Percentiles rank a stretch among this genome's conserved stretches.
phyloP scores from a whole-genome alignment of 257 asterid species.

The Asclepias syriaca region DNA sequence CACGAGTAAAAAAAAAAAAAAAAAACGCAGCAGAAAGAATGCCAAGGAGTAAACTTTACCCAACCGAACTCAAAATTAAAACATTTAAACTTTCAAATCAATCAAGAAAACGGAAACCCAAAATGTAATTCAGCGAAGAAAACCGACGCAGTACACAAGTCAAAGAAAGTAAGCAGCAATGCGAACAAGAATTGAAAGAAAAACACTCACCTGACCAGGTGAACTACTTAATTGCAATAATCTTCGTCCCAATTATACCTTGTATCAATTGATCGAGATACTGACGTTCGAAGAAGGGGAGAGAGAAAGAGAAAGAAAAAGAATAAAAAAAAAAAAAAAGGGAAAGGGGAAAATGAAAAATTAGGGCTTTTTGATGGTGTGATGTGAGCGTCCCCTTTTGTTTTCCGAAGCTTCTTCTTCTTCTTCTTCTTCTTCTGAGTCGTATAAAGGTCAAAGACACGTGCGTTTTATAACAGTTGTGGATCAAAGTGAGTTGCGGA shows the following conservation, averaged over 20 bases:
- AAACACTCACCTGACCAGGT: constrained; percentile 29
- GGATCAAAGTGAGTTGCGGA: neutral
- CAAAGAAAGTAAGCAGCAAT: constrained; percentile 11
- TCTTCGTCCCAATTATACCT: neutral
- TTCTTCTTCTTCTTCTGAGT: constrained; percentile 22
- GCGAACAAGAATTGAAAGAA: constrained; percentile 10
- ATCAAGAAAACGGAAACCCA: constrained; percentile 19
- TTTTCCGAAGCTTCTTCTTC: constrained; percentile 35
- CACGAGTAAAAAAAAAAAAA: neutral
- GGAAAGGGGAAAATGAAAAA: neutral
- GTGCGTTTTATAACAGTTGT: constrained; percentile 21
- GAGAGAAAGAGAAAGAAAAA: neutral
- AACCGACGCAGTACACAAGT: constrained; percentile 1
- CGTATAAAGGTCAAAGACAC: constrained; percentile 39
- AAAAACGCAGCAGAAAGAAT: neutral
- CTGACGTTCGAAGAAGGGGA: constrained; percentile 11
- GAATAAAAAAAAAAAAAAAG: neutral
- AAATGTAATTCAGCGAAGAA: constrained; percentile 8
- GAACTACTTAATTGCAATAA: constrained; percentile 12
- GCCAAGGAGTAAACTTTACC: constrained; percentile 17
- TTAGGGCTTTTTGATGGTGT: constrained; percentile 31
- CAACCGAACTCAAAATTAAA: constrained; percentile 9
- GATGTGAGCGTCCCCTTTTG: constrained; percentile 17
- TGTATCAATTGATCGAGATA: constrained; percentile 15
- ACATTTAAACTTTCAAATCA: constrained; percentile 14